Percentiles rank a stretch among this genome's conserved stretches.
Conservation (phyloP, 768 basidiomycete genomes). For the Termitomyces sp. region DNA sequence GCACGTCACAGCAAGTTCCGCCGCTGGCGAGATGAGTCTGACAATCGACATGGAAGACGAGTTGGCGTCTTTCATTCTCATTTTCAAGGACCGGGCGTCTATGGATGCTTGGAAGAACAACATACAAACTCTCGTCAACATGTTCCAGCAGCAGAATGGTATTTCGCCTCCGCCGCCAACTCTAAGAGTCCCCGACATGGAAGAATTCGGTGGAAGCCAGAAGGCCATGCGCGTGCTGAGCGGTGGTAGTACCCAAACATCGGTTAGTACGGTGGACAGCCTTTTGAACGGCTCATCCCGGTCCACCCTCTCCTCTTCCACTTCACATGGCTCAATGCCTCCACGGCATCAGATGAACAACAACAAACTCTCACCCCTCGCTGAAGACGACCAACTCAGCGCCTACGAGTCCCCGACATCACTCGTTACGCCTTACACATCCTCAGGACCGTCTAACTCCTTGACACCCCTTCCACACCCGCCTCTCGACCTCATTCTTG, state of each 20-base stretch:
- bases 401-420: slow-evolving; percentile 55
- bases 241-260: slow-evolving; percentile 60
- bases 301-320: slow-evolving; percentile 72
- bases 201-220: slow-evolving; percentile 75
- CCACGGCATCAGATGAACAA: slow-evolving; percentile 30
- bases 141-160: slow-evolving; percentile 59
- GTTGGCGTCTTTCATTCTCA: slow-evolving; percentile 92
- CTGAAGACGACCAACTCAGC: slow-evolving; percentile 67
- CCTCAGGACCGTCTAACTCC: slow-evolving; percentile 74
- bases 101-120: slow-evolving; percentile 87
- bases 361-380: slow-evolving; percentile 62
- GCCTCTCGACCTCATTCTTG: slow-evolving; percentile 87
- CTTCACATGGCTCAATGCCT: slow-evolving; percentile 59
- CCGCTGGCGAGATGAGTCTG: slow-evolving; percentile 81
- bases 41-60: slow-evolving; percentile 99
- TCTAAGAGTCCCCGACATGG: slow-evolving; percentile 48
- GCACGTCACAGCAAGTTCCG: slow-evolving; percentile 77
- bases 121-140: slow-evolving; percentile 73
- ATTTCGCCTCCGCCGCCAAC: slow-evolving; percentile 31
- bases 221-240: slow-evolving; percentile 81
- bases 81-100: slow-evolving; percentile 88
- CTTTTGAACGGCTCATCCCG: slow-evolving; percentile 63
- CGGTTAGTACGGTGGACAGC: slow-evolving; percentile 64
- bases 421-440: slow-evolving; percentile 67
- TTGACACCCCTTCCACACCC: slow-evolving; percentile 82